These are phyloP conservation scores for Mucor velutinosus DNA, from an alignment of 371 early-diverging fungal species.

Conservation along the genomic window DNA sequence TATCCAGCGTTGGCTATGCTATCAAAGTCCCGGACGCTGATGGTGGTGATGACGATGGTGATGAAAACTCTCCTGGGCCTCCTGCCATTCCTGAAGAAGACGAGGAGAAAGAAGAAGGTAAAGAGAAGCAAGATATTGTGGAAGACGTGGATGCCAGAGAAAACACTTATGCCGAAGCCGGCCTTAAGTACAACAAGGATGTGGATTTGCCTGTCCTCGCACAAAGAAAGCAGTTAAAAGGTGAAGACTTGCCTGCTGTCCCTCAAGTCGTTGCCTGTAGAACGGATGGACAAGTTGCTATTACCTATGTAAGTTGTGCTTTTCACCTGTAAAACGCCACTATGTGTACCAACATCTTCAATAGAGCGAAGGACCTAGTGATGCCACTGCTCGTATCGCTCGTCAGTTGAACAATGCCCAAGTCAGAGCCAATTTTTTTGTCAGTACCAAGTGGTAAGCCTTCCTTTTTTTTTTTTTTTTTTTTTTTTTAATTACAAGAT, in stretches of 20 bases:
- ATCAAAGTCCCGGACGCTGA: neutral
- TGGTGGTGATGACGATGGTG: neutral
- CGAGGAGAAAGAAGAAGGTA: neutral
- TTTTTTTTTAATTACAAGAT: neutral
- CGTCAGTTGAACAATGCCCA: conserved; percentile 54
- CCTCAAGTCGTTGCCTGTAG: conserved; percentile 20
- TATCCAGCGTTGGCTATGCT: neutral
- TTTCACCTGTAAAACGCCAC: no score
- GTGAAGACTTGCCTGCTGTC: conserved; percentile 7
- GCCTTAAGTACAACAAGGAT: conserved; percentile 4
- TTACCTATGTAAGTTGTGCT: conserved; percentile 56
- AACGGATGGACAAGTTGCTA: conserved; percentile 59
- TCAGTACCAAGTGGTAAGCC: conserved; percentile 57
- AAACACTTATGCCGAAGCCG: conserved; percentile 1
- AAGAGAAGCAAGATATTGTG: neutral
- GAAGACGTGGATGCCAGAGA: neutral
- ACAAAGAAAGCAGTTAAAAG: neutral
- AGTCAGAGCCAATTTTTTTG: conserved; percentile 61
- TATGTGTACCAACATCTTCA: neutral
- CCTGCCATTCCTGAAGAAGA: neutral
- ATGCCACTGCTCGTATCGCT: conserved; percentile 57
- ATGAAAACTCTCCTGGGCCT: conserved; percentile 5
- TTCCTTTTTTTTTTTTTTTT: neutral
- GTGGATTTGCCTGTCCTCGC: conserved; percentile 16
- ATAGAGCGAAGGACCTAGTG: conserved; percentile 66